Evolutionary conservation across 2,329 filamentous ascomycete species (phyloP), one percentile per base, ranked within the genome.

Genomic region (Fusarium miscanthi): DNA sequence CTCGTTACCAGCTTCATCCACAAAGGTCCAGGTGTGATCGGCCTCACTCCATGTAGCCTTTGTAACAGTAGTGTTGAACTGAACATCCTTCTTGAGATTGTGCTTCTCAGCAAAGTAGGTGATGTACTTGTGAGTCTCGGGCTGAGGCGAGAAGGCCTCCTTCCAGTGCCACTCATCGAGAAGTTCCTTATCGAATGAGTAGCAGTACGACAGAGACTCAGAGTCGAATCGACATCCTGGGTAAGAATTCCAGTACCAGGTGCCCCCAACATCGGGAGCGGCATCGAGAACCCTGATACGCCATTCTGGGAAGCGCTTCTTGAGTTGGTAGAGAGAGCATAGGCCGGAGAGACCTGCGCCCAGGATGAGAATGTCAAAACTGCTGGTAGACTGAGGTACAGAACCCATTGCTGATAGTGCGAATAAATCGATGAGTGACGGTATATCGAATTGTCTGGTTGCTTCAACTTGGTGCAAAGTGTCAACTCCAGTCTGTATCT

Each of bases 101-200:
- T 83, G 77, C 27, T 82, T 81, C 33, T 81, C 77, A 31, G 83
- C 83, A 19, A 85, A 81, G 59, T 82, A 80, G 25, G 81, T 76
- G 61, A 86, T 85, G 66, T 86, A 86, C 23, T 65, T 74, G 25
- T 80, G 78, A 2, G 85, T 75, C 53, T 86, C 83, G 6, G 78
- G 66, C 25, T 82, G 80, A 0, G 79, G 71, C 0, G 80, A 74
- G 48, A 81, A 93, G 87, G 71, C 49, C 5, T 74, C 71, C 2
- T 74, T 74, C 71, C 71, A 74, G 16, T 74, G 71, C 71, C 71
- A 74, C 25, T 74, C 63, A 0, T 74, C 68, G 0, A 74, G 71
- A 4, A 74, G 52, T 35, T 72, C 71, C 31, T 74, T 72, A 14
- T 74, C 71, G 10, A 74, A 73, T 0, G 71, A 74, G 31, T 46